phyloP scores from a whole-genome alignment of 495 filamentous ascomycete genomes.

The Penicillium parvum region DNA sequence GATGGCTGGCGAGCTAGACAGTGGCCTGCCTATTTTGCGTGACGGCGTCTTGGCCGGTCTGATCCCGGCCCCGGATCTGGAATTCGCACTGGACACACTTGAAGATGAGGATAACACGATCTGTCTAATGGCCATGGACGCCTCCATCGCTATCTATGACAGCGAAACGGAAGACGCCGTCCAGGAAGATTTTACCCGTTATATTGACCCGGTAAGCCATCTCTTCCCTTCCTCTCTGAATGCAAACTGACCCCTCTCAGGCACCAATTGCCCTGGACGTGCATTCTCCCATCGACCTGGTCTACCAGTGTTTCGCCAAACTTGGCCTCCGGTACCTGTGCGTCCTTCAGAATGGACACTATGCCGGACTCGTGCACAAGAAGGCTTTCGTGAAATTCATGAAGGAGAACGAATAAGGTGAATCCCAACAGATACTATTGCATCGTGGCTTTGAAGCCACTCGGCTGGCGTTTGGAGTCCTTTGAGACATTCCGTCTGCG shows the following conservation, averaged over 20 bases:
- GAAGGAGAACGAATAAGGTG: conserved; percentile 63
- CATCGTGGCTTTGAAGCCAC: neutral
- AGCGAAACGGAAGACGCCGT: conserved; percentile 36
- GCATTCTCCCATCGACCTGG: conserved; percentile 86
- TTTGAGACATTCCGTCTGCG: neutral
- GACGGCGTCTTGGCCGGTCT: conserved; percentile 79
- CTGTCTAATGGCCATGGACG: conserved; percentile 75
- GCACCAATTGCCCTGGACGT: conserved; percentile 86
- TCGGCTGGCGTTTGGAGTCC: neutral
- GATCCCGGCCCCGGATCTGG: conserved; percentile 90
- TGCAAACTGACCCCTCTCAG: conserved; percentile 24
- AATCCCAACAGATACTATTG: neutral
- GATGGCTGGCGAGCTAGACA: conserved; percentile 83
- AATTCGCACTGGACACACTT: conserved; percentile 85
- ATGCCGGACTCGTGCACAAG: conserved; percentile 92
- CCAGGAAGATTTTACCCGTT: conserved; percentile 72
- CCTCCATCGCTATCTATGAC: conserved; percentile 51
- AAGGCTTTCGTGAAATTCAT: conserved; percentile 96
- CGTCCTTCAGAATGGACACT: conserved; percentile 76
- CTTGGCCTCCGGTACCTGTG: conserved; percentile 90
- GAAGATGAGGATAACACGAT: conserved; percentile 63
- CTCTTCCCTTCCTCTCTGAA: neutral
- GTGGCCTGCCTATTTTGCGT: conserved; percentile 81
- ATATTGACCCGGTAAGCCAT: conserved; percentile 72
- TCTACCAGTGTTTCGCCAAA: conserved; percentile 96